These are phyloP conservation scores for Auricularia cornea DNA, from an alignment of 768 basidiomycete genomes.

Conservation along the genomic window DNA sequence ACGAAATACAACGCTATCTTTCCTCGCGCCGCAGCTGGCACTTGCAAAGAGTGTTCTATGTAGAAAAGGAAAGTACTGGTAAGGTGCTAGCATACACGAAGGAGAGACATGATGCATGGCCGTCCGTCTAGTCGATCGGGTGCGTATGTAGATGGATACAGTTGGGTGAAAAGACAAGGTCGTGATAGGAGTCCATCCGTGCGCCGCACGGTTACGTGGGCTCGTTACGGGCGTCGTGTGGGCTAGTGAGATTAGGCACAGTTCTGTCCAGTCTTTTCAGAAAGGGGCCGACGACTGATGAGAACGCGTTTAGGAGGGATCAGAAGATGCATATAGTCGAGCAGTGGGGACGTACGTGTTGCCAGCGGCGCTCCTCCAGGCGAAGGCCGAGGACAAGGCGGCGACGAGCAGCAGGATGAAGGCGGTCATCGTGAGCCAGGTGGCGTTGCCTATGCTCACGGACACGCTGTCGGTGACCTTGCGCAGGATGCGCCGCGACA, in stretches of 20 bases:
- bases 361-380: not conserved
- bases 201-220: not conserved
- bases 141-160: too few relatives aligned
- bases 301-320: not conserved
- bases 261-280: not conserved
- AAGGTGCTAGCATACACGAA: too few relatives aligned
- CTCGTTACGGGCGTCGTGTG: too few relatives aligned
- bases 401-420: conserved; percentile 19
- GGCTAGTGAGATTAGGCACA: not conserved
- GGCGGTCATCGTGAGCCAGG: conserved; percentile 49
- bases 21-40: too few relatives aligned
- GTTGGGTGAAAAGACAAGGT: too few relatives aligned
- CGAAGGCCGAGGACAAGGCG: not conserved
- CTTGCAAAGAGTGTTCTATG: too few relatives aligned
- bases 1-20: too few relatives aligned
- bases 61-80: too few relatives aligned
- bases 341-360: not conserved
- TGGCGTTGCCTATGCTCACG: conserved; percentile 6
- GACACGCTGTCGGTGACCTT: conserved; percentile 30
- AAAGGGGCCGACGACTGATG: not conserved
- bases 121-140: too few relatives aligned
- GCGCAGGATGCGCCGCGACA: conserved; percentile 34
- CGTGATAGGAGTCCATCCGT: too few relatives aligned
- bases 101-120: too few relatives aligned
- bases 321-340: not conserved